phyloP scores from a whole-genome alignment of 1,284 basidiomycete species.

The Ustilago vetiveriae region DNA sequence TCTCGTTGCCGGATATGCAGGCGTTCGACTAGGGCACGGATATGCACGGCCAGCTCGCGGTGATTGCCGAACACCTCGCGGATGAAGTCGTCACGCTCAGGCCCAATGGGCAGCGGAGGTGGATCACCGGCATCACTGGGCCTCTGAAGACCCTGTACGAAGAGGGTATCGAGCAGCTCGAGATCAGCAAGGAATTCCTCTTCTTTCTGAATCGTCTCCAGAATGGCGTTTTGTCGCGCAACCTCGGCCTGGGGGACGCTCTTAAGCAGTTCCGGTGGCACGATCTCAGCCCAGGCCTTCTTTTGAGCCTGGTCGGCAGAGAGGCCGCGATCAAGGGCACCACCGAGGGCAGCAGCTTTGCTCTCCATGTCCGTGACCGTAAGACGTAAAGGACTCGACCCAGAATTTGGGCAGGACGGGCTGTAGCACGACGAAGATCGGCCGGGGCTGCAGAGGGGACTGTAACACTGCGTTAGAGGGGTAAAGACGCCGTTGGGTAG shows the following conservation, averaged over 20 bases:
- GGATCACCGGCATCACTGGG: conserved; percentile 56
- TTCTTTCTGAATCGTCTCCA: conserved; percentile 89
- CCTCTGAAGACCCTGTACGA: conserved; percentile 44
- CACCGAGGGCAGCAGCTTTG: conserved; percentile 7
- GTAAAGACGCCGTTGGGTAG: conserved; percentile 96
- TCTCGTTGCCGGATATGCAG: conserved; percentile 89
- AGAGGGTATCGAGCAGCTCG: conserved; percentile 76
- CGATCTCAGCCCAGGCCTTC: conserved; percentile 79
- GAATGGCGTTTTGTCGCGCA: conserved; percentile 87
- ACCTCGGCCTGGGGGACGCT: conserved; percentile 80
- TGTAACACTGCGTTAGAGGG: conserved; percentile 95
- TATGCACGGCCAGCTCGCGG: conserved; percentile 81
- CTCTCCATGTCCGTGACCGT: conserved; percentile 11
- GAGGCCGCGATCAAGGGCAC: conserved; percentile 8
- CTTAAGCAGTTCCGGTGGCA: conserved; percentile 76
- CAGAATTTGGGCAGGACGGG: conserved; percentile 50
- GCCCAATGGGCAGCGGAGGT: conserved; percentile 53
- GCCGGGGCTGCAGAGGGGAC: conserved; percentile 82
- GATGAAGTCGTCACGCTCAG: conserved; percentile 79
- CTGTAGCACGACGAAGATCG: conserved; percentile 45
- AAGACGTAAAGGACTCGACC: conserved; percentile 26
- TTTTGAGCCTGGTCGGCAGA: conserved; percentile 29
- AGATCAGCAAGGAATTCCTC: conserved; percentile 90
- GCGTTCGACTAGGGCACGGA: conserved; percentile 81
- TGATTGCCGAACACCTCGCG: conserved; percentile 88